phyloP scores from a whole-genome alignment of 192 early-diverging fungal species.

The Diversispora epigaea region DNA sequence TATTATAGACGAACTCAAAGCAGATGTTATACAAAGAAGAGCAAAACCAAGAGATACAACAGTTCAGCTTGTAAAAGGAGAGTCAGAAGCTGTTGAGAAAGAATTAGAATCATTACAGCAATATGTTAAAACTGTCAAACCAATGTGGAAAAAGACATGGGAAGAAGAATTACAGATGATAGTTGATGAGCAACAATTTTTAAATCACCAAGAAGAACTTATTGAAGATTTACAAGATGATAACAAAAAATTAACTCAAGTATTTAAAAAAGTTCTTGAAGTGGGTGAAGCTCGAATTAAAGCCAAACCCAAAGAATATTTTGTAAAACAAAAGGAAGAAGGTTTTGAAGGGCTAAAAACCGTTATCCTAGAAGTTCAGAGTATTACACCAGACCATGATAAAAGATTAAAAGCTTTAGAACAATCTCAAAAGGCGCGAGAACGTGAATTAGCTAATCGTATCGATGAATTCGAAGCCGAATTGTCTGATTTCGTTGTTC shows the following conservation, averaged over 20 bases:
- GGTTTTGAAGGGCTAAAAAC: slow-evolving; percentile 63
- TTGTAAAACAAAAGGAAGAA: slow-evolving; percentile 59
- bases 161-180: slow-evolving; percentile 81
- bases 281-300: slow-evolving; percentile 57
- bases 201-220: slow-evolving; percentile 76
- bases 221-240: slow-evolving; percentile 71
- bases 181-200: slow-evolving; percentile 74
- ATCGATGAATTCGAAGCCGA: slow-evolving; percentile 81
- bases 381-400: slow-evolving; percentile 66
- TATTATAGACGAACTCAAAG: slow-evolving; percentile 68
- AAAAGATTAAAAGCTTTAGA: slow-evolving; percentile 66
- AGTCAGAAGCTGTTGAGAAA: slow-evolving; percentile 49
- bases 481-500: slow-evolving; percentile 62
- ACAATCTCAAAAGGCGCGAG: slow-evolving; percentile 63
- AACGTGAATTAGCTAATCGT: slow-evolving; percentile 62
- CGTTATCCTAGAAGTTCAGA: slow-evolving; percentile 66
- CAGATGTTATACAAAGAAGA: slow-evolving; percentile 70
- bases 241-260: slow-evolving; percentile 54
- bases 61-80: slow-evolving; percentile 54
- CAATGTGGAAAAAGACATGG: slow-evolving; percentile 83
- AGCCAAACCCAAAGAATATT: slow-evolving; percentile 49
- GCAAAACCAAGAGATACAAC: slow-evolving; percentile 56
- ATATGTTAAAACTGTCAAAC: slow-evolving; percentile 61
- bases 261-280: slow-evolving; percentile 62
- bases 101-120: slow-evolving; percentile 56